phyloP scores from a whole-genome alignment of 2,329 filamentous ascomycete species.

The Aspergillus hiratsukae region DNA sequence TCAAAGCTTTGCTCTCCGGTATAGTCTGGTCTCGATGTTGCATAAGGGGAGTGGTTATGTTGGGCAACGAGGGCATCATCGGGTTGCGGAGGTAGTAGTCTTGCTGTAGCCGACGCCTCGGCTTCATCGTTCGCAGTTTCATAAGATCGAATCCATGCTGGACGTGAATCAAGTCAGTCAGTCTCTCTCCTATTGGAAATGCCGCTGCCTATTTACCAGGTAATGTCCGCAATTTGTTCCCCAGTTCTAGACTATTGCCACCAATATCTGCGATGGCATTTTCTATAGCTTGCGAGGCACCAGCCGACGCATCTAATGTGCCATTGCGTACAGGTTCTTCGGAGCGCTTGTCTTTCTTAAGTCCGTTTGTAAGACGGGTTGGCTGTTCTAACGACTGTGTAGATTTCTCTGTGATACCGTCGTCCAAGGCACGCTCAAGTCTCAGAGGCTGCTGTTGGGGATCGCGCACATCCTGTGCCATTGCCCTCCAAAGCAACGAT shows the following conservation, averaged over 20 bases:
- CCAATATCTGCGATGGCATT: slow-evolving; percentile 13
- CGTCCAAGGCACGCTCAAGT: slow-evolving; percentile 14
- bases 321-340: slow-evolving; percentile 14
- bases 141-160: slow-evolving; percentile 44
- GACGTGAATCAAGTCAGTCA: slow-evolving; percentile 3
- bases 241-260: slow-evolving; percentile 6
- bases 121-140: slow-evolving; percentile 34
- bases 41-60: slow-evolving; percentile 41
- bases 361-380: slow-evolving; percentile 7
- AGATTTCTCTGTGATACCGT: slow-evolving; percentile 20
- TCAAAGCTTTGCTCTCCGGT: slow-evolving; percentile 6
- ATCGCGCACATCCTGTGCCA: slow-evolving; percentile 29
- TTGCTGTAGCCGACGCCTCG: slow-evolving; percentile 29
- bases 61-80: slow-evolving; percentile 42
- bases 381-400: slow-evolving; percentile 11
- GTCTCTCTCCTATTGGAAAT: neutral
- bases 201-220: slow-evolving; percentile 29
- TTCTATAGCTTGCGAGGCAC: slow-evolving; percentile 15
- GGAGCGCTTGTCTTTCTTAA: slow-evolving; percentile 19
- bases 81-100: slow-evolving; percentile 34
- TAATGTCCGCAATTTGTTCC: slow-evolving; percentile 28
- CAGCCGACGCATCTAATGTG: slow-evolving; percentile 17
- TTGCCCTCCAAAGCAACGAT: slow-evolving; percentile 22
- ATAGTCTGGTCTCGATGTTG: slow-evolving; percentile 21
- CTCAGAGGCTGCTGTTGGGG: slow-evolving; percentile 17